Conservation (phyloP, 495 filamentous ascomycete species). For the Pseudotulostoma volvatum region DNA sequence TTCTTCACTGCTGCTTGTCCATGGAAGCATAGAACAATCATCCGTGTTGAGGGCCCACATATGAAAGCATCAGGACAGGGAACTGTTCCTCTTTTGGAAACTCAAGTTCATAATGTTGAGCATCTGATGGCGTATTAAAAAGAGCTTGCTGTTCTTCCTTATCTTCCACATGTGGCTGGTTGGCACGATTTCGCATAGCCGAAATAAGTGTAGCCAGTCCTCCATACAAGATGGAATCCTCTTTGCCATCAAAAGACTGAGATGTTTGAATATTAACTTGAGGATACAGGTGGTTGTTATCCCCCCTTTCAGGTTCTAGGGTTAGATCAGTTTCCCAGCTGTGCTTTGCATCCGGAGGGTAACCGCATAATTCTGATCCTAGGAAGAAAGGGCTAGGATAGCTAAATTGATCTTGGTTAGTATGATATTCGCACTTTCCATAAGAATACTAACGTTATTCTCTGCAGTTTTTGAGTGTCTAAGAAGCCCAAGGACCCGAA, state of each 20-base stretch:
- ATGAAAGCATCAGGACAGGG: conserved; percentile 3
- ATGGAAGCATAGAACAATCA: conserved; percentile 6
- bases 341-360: background rate
- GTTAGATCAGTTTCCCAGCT: background rate
- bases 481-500: too few species aligned
- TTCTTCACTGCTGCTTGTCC: too few species aligned
- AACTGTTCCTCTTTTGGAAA: background rate
- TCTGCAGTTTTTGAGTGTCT: too few species aligned
- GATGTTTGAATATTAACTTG: background rate
- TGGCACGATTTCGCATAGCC: conserved; percentile 2
- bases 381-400: background rate
- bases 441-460: background rate
- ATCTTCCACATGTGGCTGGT: background rate
- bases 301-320: background rate
- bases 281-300: background rate
- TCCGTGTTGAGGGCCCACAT: conserved; percentile 5
- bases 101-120: too few species aligned
- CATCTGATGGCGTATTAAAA: too few species aligned
- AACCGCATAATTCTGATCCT: background rate
- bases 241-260: background rate
- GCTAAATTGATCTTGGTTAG: background rate
- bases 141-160: background rate
- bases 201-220: conserved; percentile 1
- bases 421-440: background rate
- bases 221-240: background rate